Conservation (phyloP, 352 stramenopile genomes). For the Phytophthora pseudosyringae region DNA sequence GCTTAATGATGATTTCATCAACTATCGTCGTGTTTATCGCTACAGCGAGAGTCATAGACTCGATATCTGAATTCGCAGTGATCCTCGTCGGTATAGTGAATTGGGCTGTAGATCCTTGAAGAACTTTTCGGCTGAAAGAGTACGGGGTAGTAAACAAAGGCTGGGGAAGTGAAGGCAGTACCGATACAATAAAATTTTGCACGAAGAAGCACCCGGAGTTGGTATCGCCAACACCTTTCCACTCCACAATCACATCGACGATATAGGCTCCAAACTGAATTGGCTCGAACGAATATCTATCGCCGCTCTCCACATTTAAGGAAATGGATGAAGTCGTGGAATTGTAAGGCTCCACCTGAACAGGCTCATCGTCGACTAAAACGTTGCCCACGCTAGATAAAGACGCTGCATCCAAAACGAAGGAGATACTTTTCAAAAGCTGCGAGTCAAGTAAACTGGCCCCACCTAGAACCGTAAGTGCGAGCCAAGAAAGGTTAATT, state of each 20-base stretch:
- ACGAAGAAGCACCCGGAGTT: constrained; percentile 24
- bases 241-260: constrained; percentile 29
- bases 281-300: constrained; percentile 13
- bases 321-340: constrained; percentile 13
- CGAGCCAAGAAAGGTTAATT: constrained; percentile 12
- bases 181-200: constrained; percentile 17
- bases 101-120: constrained; percentile 24
- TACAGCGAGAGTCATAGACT: constrained; percentile 23
- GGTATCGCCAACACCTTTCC: neutral
- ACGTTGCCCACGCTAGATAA: constrained; percentile 7
- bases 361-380: neutral
- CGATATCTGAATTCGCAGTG: constrained; percentile 13
- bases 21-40: constrained; percentile 18
- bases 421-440: constrained; percentile 9
- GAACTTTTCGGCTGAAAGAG: constrained; percentile 27
- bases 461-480: constrained; percentile 8
- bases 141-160: constrained; percentile 16
- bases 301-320: neutral
- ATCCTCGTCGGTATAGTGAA: constrained; percentile 22
- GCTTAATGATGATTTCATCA: constrained; percentile 13
- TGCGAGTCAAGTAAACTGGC: constrained; percentile 5
- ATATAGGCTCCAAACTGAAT: constrained; percentile 13
- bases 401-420: constrained; percentile 13
- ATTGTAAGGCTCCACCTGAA: constrained; percentile 17
- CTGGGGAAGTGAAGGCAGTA: constrained; percentile 16